Percentiles rank a stretch among this genome's conserved stretches.
Evolutionary conservation across 106 monocot species (phyloP).

Genomic region (Posidonia australis): DNA sequence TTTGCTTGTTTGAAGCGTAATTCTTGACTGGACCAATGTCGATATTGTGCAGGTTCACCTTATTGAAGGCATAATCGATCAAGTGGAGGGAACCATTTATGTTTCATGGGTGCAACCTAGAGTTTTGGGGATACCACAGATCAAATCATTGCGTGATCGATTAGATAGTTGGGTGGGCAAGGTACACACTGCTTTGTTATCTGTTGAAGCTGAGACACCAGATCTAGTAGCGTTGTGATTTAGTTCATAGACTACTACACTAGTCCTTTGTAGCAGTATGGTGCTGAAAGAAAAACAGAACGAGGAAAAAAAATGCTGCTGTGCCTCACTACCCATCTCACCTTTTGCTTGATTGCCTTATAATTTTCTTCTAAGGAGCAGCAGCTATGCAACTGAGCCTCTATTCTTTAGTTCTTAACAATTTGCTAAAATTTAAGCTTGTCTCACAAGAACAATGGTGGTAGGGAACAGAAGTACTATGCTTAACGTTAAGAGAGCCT

Average conservation of each 20-base stretch:
- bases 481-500: no score
- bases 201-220: constrained; percentile 84
- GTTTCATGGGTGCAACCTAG: constrained; percentile 97
- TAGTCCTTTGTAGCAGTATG: neutral
- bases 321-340: neutral
- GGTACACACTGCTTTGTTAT: constrained; percentile 60
- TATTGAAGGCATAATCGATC: constrained; percentile 94
- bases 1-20: no score
- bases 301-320: neutral
- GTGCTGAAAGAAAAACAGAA: neutral
- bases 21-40: neutral
- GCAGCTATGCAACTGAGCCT: neutral
- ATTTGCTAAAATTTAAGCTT: neutral
- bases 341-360: neutral
- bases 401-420: neutral
- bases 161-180: constrained; percentile 74
- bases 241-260: neutral
- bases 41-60: constrained; percentile 59
- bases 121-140: constrained; percentile 74
- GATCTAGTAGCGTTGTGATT: constrained; percentile 55
- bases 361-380: no score
- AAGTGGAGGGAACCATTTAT: constrained; percentile 75
- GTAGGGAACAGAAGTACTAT: no score
- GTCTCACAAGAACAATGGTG: no score
- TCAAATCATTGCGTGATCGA: constrained; percentile 64